Evolutionary conservation across 192 early-diverging fungal genomes (phyloP).

Genomic region (Rhizophagus clarus): DNA sequence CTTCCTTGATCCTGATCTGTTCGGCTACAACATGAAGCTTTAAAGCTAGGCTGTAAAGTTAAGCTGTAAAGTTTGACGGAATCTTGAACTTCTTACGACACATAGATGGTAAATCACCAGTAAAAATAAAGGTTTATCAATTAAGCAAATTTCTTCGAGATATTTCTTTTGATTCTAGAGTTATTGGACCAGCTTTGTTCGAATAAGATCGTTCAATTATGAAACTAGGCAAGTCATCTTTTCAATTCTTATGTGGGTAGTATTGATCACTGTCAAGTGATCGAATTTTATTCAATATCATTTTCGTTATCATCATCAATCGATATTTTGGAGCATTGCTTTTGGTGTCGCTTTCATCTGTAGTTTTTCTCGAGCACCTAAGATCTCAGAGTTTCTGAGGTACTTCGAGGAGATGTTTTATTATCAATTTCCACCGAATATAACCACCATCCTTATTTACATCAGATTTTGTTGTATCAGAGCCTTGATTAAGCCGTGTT

Average conservation of each 20-base stretch:
- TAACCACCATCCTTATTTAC: too few species aligned
- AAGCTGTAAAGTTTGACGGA: constrained; percentile 87
- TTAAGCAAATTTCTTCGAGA: constrained; percentile 73
- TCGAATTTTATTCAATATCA: too few species aligned
- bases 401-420: too few species aligned
- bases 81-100: constrained; percentile 74
- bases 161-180: constrained; percentile 67
- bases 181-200: constrained; percentile 53
- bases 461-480: too few species aligned
- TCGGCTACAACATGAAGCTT: constrained; percentile 85
- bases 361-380: too few species aligned
- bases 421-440: too few species aligned
- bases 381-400: too few species aligned
- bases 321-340: too few species aligned
- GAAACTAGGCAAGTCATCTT: neutral
- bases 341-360: too few species aligned
- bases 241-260: neutral
- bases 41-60: constrained; percentile 73
- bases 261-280: too few species aligned
- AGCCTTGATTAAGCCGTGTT: too few species aligned
- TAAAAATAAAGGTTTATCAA: constrained; percentile 87
- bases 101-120: constrained; percentile 87
- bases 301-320: neutral
- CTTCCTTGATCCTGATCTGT: constrained; percentile 83
- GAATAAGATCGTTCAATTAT: neutral